These are phyloP conservation scores for Peronospora belbahrii DNA, from an alignment of 352 stramenopile species.

Conservation along the genomic window DNA sequence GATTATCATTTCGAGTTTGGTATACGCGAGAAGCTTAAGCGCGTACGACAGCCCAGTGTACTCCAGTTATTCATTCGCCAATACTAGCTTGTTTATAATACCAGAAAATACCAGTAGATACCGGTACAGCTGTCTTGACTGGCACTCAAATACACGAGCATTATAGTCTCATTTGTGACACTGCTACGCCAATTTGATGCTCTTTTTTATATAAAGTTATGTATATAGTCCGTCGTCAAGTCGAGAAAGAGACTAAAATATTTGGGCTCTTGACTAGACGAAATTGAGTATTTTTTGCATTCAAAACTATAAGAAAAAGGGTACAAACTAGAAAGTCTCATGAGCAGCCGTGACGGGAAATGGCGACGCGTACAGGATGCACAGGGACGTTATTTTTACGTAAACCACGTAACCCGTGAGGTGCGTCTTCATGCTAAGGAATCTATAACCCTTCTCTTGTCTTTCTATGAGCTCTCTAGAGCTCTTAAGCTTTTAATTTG, in stretches of 20 bases:
- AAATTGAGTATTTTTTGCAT: neutral
- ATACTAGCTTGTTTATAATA: too few relatives aligned
- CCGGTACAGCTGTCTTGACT: neutral
- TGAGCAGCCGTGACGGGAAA: constrained; percentile 31
- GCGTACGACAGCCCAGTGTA: constrained; percentile 58
- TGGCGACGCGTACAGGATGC: constrained; percentile 80
- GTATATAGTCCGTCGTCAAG: too few relatives aligned
- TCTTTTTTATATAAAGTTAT: too few relatives aligned
- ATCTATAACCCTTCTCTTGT: neutral
- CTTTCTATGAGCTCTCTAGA: constrained; percentile 1
- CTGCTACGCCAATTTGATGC: too few relatives aligned
- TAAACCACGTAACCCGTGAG: constrained; percentile 77
- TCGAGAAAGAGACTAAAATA: too few relatives aligned
- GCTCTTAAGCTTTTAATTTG: neutral
- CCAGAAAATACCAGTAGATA: too few relatives aligned
- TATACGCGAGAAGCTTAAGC: constrained; percentile 23
- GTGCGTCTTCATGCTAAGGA: constrained; percentile 23
- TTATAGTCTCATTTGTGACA: too few relatives aligned
- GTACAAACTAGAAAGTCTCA: constrained; percentile 4
- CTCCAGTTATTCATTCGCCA: constrained; percentile 40
- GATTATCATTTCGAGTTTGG: constrained; percentile 56
- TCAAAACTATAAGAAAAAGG: too few relatives aligned
- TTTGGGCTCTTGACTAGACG: too few relatives aligned
- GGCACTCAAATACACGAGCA: too few relatives aligned
- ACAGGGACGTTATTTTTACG: constrained; percentile 81